Percentiles rank a stretch among this genome's conserved stretches.
Evolutionary conservation across 2,329 filamentous ascomycete species (phyloP).

Genomic region (Colletotrichum falcatum): DNA sequence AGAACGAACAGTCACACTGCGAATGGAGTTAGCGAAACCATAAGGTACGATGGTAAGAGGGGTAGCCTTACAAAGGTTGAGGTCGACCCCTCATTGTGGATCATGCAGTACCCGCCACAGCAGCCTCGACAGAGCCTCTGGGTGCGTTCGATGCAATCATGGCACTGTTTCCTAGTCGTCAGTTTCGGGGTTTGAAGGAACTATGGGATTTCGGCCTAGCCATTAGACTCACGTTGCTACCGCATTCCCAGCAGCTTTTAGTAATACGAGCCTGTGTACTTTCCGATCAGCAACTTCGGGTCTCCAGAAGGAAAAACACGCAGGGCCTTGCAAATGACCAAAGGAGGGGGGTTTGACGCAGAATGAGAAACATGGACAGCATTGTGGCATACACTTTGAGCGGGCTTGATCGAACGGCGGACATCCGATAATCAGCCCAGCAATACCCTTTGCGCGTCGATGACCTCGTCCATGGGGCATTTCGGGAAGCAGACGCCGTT

Average conservation of each 20-base stretch:
- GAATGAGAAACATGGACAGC: slow-evolving; percentile 28
- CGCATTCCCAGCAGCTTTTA: slow-evolving; percentile 87
- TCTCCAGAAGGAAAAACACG: background rate
- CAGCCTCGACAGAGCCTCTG: slow-evolving; percentile 80
- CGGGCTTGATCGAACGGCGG: slow-evolving; percentile 17
- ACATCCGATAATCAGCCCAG: slow-evolving; percentile 25
- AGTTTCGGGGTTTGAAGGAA: slow-evolving; percentile 16
- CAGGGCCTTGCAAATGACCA: background rate
- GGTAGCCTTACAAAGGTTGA: slow-evolving; percentile 64
- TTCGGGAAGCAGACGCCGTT: slow-evolving; percentile 66
- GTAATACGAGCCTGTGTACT: slow-evolving; percentile 68
- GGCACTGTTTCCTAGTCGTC: slow-evolving; percentile 66
- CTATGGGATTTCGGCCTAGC: background rate
- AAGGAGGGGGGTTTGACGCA: slow-evolving; percentile 4
- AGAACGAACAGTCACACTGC: slow-evolving; percentile 61
- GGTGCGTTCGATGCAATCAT: slow-evolving; percentile 77
- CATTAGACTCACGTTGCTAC: slow-evolving; percentile 72
- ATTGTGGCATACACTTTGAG: slow-evolving; percentile 41
- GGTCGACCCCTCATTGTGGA: slow-evolving; percentile 86
- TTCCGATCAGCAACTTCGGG: slow-evolving; percentile 31
- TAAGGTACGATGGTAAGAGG: background rate
- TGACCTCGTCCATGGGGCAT: slow-evolving; percentile 64
- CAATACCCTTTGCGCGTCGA: slow-evolving; percentile 53
- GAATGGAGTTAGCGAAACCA: slow-evolving; percentile 46
- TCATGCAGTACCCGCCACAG: slow-evolving; percentile 82